Evolutionary conservation across 2,329 filamentous ascomycete species (phyloP), one percentile per base, ranked within the genome.

Genomic region (Fusarium sp.): DNA sequence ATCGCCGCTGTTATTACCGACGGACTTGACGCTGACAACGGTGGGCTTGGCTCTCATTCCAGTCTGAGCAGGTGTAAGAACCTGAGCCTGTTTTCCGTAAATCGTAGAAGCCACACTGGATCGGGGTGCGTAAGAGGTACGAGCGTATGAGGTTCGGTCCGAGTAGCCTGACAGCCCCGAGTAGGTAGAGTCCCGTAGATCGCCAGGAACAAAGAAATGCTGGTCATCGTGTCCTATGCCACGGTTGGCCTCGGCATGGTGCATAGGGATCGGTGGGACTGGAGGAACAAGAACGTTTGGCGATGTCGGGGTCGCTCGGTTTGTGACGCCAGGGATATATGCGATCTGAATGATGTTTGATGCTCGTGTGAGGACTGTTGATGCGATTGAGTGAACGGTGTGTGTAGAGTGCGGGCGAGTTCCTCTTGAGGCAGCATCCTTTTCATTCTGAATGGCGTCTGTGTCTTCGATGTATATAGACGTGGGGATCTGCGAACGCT

Each of bases 331-430:
- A 19, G 96, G 96, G 74, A 99, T 98, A 82, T 98, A 99, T 62
- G 96, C 96, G 82, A 99, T 99, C 83, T 98, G 96, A 78, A 99
- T 99, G 80, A 99, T 95, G 85, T 99, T 99, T 78, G 96, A 98
- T 54, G 96, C 96, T 70, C 96, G 91, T 23, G 96, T 98, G 68
- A 98, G 89, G 66, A 98, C 94, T 31, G 95, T 98, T 15, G 95
- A 98, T 21, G 96, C 96, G 79, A 99, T 94, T 18, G 95, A 98
- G 78, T 92, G 89, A 60, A 95, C 92, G n/a, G 93, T 93, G 80
- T 96, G 91, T 48, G 93, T 93, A 16, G 95, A 96, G 61, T 92
- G 89, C 75, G 94, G 88, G 85, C 86, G 63, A 81, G 85, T 79
- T 86, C 79, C 74, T 56, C 80, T 74, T 6, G 79, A 76, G 29